These are phyloP conservation scores for Trichomonascus vanleenenianus DNA, from an alignment of 805 yeast species.

Conservation along the genomic window DNA sequence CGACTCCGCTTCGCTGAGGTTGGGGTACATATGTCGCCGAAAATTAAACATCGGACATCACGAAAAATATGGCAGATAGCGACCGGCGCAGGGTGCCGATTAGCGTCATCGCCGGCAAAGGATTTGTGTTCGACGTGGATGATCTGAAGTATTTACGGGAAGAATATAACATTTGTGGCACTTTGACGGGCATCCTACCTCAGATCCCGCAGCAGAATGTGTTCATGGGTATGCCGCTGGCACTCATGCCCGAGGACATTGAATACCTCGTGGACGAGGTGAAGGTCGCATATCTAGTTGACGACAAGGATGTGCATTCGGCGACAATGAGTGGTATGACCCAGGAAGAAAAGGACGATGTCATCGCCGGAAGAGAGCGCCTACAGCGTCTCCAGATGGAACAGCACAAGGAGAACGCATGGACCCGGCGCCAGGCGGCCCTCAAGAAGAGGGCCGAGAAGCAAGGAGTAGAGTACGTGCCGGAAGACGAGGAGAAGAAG, in stretches of 20 bases:
- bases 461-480: constrained; percentile 2
- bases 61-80: too few relatives aligned
- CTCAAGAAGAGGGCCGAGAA: constrained; percentile 12
- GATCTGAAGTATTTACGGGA: constrained; percentile 48
- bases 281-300: constrained; percentile 37
- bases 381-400: constrained; percentile 4
- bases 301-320: constrained; percentile 30
- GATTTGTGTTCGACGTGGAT: constrained; percentile 52
- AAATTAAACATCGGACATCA: too few relatives aligned
- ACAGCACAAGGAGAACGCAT: constrained; percentile 12
- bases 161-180: constrained; percentile 61
- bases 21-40: too few relatives aligned
- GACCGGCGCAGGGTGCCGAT: constrained; percentile 22
- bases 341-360: constrained; percentile 9
- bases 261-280: constrained; percentile 48
- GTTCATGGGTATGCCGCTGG: constrained; percentile 78
- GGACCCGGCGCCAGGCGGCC: constrained; percentile 16
- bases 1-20: too few relatives aligned
- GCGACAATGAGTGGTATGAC: constrained; percentile 12
- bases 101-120: constrained; percentile 35
- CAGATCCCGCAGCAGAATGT: constrained; percentile 89
- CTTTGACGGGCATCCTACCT: constrained; percentile 74
- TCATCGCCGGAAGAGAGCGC: too few relatives aligned
- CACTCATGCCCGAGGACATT: constrained; percentile 65
- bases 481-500: constrained; percentile 9